Base-by-base conservation (phyloP, 192 early-diverging fungal genomes). In the Coemansia sp. region DNA sequence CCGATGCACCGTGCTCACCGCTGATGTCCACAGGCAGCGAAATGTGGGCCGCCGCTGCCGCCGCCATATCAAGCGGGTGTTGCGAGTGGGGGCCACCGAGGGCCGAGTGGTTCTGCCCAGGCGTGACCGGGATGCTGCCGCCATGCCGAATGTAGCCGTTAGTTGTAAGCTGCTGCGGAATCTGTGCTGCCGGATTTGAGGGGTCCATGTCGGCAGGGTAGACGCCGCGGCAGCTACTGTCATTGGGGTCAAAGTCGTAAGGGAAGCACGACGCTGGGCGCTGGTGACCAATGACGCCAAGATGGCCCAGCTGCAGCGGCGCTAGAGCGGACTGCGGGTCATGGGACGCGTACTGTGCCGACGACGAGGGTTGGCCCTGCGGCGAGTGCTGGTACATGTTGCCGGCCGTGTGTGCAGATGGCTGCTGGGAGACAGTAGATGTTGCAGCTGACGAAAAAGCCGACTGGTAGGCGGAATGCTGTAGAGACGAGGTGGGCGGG, bases 261-360 rank as follows among this genome's bases (percentile, higher is more conserved):
- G 76, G 54, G 27, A 78, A 78, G 11, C 64, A 29, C 22, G 58
- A 48, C 28, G 62, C 12, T 4, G 65, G 50, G 54, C 76, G 76
- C 48, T 72, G 76, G 18, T 67, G 62, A 28, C 76, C 64, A 45
- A 78, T 71, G 18, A 71, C 76, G 14, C 69, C 64, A 21, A 78
- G 56, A 28, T 57, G 58, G 28, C 65, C 44, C 24, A 78, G 67
- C 32, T 78, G 76, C 25, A 78, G 61, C 5, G 76, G 76, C 19
- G 76, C 76, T 14, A 78, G 62, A 9, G 59, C 65, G 18, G 65
- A 42, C 50, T 59, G 58, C 58, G 68, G 69, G 42, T 79, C 76
- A 51, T 79, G 76, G 60, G 69, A 43, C 64, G 52, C 65, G 65
- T 79, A 79, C 76, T 79, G 76, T 24, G 76, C 58, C 40, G 76